These are phyloP conservation scores for Flaveria robusta DNA, from an alignment of 129 eudicot genomes.

Conservation along the genomic window DNA sequence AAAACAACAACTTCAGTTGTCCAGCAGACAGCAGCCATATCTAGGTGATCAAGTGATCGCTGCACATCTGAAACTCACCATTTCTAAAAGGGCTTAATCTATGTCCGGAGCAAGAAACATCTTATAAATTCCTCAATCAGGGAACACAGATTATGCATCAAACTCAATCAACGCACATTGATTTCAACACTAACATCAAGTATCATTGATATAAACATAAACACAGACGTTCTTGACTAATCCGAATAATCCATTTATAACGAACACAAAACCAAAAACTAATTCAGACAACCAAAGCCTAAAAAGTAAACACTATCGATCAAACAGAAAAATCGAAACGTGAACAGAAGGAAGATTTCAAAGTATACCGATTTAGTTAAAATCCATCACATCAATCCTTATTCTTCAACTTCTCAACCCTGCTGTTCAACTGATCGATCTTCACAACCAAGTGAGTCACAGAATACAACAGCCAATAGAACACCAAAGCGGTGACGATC, in stretches of 20 bases:
- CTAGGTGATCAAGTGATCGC: no score
- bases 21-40: no score
- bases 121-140: not conserved
- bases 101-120: not conserved
- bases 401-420: constrained; percentile 64
- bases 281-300: not conserved
- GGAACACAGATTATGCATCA: not conserved
- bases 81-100: not conserved
- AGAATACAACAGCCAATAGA: constrained; percentile 73
- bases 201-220: not conserved
- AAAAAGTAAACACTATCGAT: not conserved
- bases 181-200: not conserved
- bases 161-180: not conserved
- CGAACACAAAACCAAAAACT: not conserved
- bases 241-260: constrained; percentile 23
- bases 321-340: not conserved
- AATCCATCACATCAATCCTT: constrained; percentile 20
- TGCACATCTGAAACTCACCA: not conserved
- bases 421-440: constrained; percentile 54
- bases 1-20: no score
- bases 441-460: constrained; percentile 56
- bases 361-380: no score
- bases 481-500: constrained; percentile 63
- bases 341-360: not conserved
- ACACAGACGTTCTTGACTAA: not conserved